phyloP scores from a whole-genome alignment of 1,139 yeast genomes.

The Spathaspora sp. region DNA sequence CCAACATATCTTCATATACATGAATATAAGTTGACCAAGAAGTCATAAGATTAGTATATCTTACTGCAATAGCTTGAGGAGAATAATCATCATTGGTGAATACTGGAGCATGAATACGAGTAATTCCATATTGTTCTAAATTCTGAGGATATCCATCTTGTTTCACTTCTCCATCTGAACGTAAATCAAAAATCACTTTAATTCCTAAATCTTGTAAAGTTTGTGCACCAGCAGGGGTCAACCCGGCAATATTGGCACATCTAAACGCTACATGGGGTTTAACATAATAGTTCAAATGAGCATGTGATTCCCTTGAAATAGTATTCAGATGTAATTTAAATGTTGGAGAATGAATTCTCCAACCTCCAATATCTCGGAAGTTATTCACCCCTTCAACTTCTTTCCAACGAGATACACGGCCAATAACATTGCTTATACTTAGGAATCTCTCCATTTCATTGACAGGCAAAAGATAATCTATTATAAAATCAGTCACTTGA shows the following conservation, averaged over 20 bases:
- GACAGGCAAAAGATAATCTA: slow-evolving; percentile 51
- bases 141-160: slow-evolving; percentile 47
- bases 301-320: neutral
- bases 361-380: slow-evolving; percentile 83
- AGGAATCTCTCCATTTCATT: slow-evolving; percentile 55
- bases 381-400: slow-evolving; percentile 66
- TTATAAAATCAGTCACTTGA: slow-evolving; percentile 51
- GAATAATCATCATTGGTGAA: slow-evolving; percentile 57
- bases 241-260: slow-evolving; percentile 57
- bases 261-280: slow-evolving; percentile 59
- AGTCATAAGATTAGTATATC: slow-evolving; percentile 56
- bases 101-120: slow-evolving; percentile 60
- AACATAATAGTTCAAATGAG: slow-evolving; percentile 36
- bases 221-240: slow-evolving; percentile 47
- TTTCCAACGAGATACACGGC: slow-evolving; percentile 55
- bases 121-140: slow-evolving; percentile 42
- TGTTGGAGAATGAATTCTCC: slow-evolving; percentile 43
- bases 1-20: slow-evolving; percentile 63
- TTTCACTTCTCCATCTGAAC: slow-evolving; percentile 60
- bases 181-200: slow-evolving; percentile 62
- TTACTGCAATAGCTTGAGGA: slow-evolving; percentile 62
- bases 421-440: slow-evolving; percentile 33
- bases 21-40: slow-evolving; percentile 64
- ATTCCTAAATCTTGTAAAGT: slow-evolving; percentile 48
- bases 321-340: slow-evolving; percentile 14